phyloP scores from a whole-genome alignment of 305 asterid species.

The Plantago coronopus region DNA sequence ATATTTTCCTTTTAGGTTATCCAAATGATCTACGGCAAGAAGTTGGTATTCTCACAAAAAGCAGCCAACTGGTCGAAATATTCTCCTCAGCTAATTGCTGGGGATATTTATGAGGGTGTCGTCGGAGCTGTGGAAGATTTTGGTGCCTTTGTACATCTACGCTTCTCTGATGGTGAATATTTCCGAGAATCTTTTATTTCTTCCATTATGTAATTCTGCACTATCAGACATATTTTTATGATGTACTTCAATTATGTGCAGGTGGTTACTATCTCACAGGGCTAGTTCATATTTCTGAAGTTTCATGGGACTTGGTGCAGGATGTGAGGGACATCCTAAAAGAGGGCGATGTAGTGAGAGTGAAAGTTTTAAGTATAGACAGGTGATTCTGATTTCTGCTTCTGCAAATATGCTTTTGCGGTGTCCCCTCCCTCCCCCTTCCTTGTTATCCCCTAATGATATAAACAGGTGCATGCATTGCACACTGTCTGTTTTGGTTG shows the following conservation, averaged over 20 bases:
- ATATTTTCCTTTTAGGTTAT: constrained; percentile 51
- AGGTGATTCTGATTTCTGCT: too few species aligned
- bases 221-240: constrained; percentile 1
- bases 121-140: constrained; percentile 92
- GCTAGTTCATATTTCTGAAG: constrained; percentile 89
- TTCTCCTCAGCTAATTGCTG: constrained; percentile 57
- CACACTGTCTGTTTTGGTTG: not conserved
- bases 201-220: constrained; percentile 11
- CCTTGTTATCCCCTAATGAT: not conserved
- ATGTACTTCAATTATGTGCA: constrained; percentile 27
- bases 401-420: not conserved
- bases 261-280: constrained; percentile 80
- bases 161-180: constrained; percentile 73
- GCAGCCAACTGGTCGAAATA: constrained; percentile 71
- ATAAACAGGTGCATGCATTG: not conserved
- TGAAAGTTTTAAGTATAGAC: constrained; percentile 63
- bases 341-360: constrained; percentile 78
- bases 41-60: constrained; percentile 85
- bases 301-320: constrained; percentile 95
- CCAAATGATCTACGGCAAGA: constrained; percentile 68
- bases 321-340: constrained; percentile 73
- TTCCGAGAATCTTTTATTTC: constrained; percentile 16
- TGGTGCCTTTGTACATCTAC: constrained; percentile 87
- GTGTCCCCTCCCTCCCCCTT: too few species aligned
- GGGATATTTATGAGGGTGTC: constrained; percentile 56